Evolutionary conservation across 176 grass and related monocot genomes (phyloP), one percentile per base, ranked within the genome.

Genomic region (Triticum dicoccoides): DNA sequence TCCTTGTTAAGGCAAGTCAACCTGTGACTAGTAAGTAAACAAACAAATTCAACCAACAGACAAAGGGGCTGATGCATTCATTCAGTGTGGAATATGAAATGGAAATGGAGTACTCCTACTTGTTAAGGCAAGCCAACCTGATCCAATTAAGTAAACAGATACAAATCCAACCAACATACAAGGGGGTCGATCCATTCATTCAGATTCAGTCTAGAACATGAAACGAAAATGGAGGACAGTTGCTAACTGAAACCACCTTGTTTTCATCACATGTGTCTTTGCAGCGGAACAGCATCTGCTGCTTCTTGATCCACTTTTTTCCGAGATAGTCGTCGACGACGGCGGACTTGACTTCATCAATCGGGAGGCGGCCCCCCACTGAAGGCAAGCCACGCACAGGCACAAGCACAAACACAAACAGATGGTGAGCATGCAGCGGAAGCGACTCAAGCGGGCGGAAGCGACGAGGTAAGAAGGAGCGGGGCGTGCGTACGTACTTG

Each of bases 311-410:
- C 39, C 65, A 18, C 38, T 66, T 30, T 25, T 54, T 33, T 14
- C 83, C 65, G 49, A 30, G 63, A 42, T 87, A 90, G 45, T 80
- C 73, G 35, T 56, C 37, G 14, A 37, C 65, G 51, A 79, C 34
- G 17, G 79, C 54, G 10, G 27, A 12, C 23, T 65, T 73, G n/a
- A 73, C 84, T 64, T 72, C 21, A 42, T 86, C 64, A 65, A 90
- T 65, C 17, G 84, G 79, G 65, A 90, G 58, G 77, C 37, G 62
- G 56, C 79, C 86, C 59, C 80, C 84, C 84, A 86, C 84, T 90
- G 54, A 9, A 25, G 12, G 39, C 6, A 47, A 47, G 41, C n/a
- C 71, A 4, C 71, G 25, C 20, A 11, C 69, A n/a, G 8, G 11
- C 47, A 51, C 47, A 15, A 13, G 13, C 51, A 73, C 21, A 74